These are phyloP conservation scores for Daldinia caldariorum DNA, from an alignment of 495 filamentous ascomycete species.

Conservation along the genomic window DNA sequence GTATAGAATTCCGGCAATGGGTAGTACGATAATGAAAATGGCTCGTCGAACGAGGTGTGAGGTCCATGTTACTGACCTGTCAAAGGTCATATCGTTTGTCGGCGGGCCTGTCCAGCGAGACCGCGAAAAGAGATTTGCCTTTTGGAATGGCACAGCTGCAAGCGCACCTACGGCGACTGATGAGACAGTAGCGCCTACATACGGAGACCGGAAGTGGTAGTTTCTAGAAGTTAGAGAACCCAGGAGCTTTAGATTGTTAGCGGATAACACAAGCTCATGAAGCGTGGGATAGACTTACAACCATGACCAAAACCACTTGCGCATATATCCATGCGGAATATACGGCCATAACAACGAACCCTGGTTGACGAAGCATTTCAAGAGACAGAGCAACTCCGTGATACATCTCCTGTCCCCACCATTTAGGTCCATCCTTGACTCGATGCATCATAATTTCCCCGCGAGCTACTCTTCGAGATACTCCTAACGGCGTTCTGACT, in stretches of 20 bases:
- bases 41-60: constrained; percentile 73
- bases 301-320: constrained; percentile 73
- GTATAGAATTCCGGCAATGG: constrained; percentile 70
- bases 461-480: constrained; percentile 68
- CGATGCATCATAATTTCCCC: constrained; percentile 82
- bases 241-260: constrained; percentile 61
- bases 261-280: constrained; percentile 1
- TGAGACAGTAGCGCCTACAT: constrained; percentile 70
- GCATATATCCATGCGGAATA: constrained; percentile 83
- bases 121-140: constrained; percentile 72
- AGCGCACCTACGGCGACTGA: constrained; percentile 73
- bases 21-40: constrained; percentile 72
- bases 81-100: constrained; percentile 68
- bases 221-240: constrained; percentile 70
- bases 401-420: constrained; percentile 78
- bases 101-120: constrained; percentile 63
- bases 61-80: constrained; percentile 68
- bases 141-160: constrained; percentile 74
- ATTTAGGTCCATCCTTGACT: constrained; percentile 70
- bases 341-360: constrained; percentile 73
- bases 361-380: constrained; percentile 75
- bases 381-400: constrained; percentile 72
- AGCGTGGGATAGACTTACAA: constrained; percentile 53
- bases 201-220: constrained; percentile 68
- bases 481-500: constrained; percentile 62